Percentiles rank a stretch among this genome's conserved stretches.
phyloP scores from a whole-genome alignment of 1,139 yeast species.

The Zygoascus meyerae region DNA sequence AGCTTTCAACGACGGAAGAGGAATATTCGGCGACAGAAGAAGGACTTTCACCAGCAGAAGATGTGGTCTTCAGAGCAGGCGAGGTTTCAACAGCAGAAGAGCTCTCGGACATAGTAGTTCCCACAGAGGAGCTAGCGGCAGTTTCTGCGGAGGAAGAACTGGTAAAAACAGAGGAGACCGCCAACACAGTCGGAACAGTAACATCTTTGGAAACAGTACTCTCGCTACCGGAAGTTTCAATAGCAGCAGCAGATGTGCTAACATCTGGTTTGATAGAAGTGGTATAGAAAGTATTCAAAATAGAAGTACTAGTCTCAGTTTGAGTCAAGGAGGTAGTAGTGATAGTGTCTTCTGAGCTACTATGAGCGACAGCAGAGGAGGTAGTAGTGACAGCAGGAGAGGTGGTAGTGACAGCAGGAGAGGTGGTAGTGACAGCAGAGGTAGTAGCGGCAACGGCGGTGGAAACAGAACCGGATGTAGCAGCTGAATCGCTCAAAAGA shows the following conservation, averaged over 20 bases:
- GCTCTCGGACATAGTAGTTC: not conserved
- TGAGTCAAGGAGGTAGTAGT: constrained; percentile 4
- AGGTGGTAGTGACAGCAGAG: constrained; percentile 8
- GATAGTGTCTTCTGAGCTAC: not conserved
- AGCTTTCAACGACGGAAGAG: not conserved
- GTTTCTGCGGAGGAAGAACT: constrained; percentile 2
- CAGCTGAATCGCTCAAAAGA: constrained; percentile 19
- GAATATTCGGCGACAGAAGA: not conserved
- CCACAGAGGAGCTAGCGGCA: not conserved
- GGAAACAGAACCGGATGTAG: constrained; percentile 10
- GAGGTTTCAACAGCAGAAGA: not conserved
- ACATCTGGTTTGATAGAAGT: constrained; percentile 1
- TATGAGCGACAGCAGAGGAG: not conserved
- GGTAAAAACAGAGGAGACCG: constrained; percentile 8
- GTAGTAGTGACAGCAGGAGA: constrained; percentile 11
- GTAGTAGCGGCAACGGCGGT: constrained; percentile 16
- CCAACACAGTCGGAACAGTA: not conserved
- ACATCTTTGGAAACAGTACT: not conserved
- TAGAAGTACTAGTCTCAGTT: constrained; percentile 2
- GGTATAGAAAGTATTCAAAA: constrained; percentile 10
- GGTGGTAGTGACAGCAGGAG: constrained; percentile 9
- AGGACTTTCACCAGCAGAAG: not conserved
- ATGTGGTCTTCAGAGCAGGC: not conserved
- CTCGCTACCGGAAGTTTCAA: constrained; percentile 1
- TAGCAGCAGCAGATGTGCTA: not conserved